phyloP scores from a whole-genome alignment of 805 yeast genomes.

The Nakazawaea wickerhamii region DNA sequence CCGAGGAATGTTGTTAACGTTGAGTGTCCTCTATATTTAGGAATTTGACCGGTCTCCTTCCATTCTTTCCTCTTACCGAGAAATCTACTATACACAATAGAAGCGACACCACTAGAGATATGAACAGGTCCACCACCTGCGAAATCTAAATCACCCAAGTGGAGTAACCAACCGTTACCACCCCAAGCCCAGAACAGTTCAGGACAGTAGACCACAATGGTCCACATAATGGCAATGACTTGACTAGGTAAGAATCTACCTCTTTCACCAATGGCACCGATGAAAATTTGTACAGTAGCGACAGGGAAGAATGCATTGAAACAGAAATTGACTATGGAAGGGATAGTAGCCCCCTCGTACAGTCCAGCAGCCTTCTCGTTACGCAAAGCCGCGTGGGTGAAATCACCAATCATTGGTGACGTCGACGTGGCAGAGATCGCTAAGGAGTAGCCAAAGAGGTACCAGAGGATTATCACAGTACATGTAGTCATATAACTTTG shows the following conservation, averaged over 20 bases:
- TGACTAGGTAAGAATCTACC: slow-evolving; percentile 36
- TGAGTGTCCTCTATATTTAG: slow-evolving; percentile 30
- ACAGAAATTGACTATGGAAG: slow-evolving; percentile 39
- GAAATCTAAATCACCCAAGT: slow-evolving; percentile 39
- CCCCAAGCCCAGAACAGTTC: slow-evolving; percentile 43
- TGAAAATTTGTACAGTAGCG: slow-evolving; percentile 43
- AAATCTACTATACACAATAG: slow-evolving; percentile 36
- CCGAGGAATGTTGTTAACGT: slow-evolving; percentile 35
- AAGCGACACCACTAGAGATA: slow-evolving; percentile 37
- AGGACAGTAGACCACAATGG: slow-evolving; percentile 39
- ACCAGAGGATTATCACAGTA: slow-evolving; percentile 37
- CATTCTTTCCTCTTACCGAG: slow-evolving; percentile 36
- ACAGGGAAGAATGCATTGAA: slow-evolving; percentile 42
- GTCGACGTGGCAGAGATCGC: slow-evolving; percentile 31
- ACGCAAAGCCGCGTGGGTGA: slow-evolving; percentile 35
- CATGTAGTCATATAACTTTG: slow-evolving; percentile 39
- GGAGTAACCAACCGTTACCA: slow-evolving; percentile 37
- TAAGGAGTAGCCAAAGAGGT: slow-evolving; percentile 38
- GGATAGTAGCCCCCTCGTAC: slow-evolving; percentile 41
- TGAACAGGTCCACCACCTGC: slow-evolving; percentile 50
- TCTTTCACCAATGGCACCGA: slow-evolving; percentile 41
- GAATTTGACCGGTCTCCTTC: slow-evolving; percentile 7
- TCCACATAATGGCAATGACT: slow-evolving; percentile 35
- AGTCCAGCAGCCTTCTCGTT: slow-evolving; percentile 34
- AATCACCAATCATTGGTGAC: slow-evolving; percentile 30